phyloP scores from a whole-genome alignment of 1,284 basidiomycete genomes.

The Mycosarcoma mackinlayi region DNA sequence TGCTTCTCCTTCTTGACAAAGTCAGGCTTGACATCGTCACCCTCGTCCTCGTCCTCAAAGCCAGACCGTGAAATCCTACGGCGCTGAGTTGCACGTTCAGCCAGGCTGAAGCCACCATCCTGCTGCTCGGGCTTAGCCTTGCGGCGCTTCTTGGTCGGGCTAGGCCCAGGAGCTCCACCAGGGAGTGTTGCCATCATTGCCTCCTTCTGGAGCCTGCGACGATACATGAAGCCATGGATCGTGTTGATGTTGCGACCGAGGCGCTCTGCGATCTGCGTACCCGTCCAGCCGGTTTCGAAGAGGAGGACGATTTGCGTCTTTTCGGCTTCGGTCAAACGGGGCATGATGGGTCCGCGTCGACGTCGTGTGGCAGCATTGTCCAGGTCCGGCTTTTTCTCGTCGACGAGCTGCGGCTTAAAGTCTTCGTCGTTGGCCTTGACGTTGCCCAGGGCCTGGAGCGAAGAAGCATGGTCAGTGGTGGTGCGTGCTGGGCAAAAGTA shows the following conservation, averaged over 20 bases:
- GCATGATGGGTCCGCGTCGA: not conserved
- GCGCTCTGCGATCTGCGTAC: constrained; percentile 3
- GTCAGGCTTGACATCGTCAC: constrained; percentile 7
- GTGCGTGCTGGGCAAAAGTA: too few relatives aligned
- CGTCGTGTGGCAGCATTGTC: not conserved
- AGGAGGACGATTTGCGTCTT: constrained; percentile 17
- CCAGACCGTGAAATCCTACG: not conserved
- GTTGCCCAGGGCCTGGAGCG: not conserved
- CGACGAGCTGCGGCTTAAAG: not conserved
- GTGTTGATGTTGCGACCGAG: constrained; percentile 3
- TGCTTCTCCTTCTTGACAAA: constrained; percentile 15
- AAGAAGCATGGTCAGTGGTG: not conserved
- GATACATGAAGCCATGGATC: constrained; percentile 2
- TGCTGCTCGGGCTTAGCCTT: not conserved
- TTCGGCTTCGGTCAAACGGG: constrained; percentile 6
- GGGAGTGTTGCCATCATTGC: not conserved
- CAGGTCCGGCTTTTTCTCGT: too few relatives aligned
- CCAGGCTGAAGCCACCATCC: not conserved
- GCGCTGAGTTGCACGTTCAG: too few relatives aligned
- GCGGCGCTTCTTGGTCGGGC: not conserved
- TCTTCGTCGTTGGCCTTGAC: not conserved
- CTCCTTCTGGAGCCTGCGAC: constrained; percentile 2
- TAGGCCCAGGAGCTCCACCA: not conserved
- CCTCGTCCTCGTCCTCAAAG: not conserved
- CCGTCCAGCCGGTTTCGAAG: constrained; percentile 6